Evolutionary conservation across 129 eudicot species (phyloP), one percentile per base, ranked within the genome.

Genomic region (Kitagawia praeruptora): DNA sequence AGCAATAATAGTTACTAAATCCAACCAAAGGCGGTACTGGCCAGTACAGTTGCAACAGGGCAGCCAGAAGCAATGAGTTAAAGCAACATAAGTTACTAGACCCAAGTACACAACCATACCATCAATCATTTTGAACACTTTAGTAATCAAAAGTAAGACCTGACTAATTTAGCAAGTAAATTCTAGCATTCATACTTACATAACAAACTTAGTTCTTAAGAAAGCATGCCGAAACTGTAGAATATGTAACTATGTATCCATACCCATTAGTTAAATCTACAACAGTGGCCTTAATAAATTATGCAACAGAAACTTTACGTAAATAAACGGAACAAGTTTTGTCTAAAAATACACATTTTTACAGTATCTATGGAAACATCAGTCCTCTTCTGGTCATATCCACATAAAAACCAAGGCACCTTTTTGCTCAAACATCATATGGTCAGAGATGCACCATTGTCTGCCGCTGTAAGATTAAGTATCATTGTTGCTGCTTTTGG

Each of bases 401-500:
- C 40, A 46, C 61, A 27, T 25, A 45, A 46, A 19, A 75, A 31
- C 77, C 19, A 15, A 75, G 61, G 40, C 19, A 8, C 77, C 39
- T 3, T 4, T 4, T 42, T 21, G 76, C 58, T 74, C 58, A 45
- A 74, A 28, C 66, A 53, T 87, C 78, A 94, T 78, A 94, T 97
- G n/a, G 96, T 87, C 79, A 95, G 91, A 70, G 99, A 90, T 70
- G 97, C 89, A 80, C 99, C 99, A 82, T 95, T 92, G 82, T 95
- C 99, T 9, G 89, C 93, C 77, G 80, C 82, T 19, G 96, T 87
- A 2, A 95, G 91, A 89, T 95, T 93, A 47, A 95, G 88, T 80
- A 95, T 92, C 99, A 95, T 85, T 71, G 86, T 85, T 70, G 99
- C 99, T 38, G 99, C 99, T 87, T 87, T 95, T 46, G 97, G 97